Conservation (phyloP, 495 filamentous ascomycete genomes). For the Annulohypoxylon moriforme region DNA sequence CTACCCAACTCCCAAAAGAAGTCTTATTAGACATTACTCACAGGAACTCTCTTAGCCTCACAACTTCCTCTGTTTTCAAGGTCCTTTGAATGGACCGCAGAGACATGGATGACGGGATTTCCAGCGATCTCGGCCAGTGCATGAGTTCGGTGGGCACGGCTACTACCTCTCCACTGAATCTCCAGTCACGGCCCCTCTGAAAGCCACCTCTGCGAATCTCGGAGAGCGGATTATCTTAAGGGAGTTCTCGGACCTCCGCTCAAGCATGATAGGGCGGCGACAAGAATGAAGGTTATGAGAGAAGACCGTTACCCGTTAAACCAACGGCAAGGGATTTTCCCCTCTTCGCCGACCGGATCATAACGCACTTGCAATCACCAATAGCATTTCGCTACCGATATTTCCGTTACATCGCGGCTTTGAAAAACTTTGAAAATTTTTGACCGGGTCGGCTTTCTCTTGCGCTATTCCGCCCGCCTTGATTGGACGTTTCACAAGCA, state of each 20-base stretch:
- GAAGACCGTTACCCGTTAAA: slow-evolving; percentile 3
- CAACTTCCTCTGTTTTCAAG: background rate
- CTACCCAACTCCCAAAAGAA: background rate
- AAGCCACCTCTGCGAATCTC: slow-evolving; percentile 24
- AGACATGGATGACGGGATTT: slow-evolving; percentile 11
- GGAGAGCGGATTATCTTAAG: slow-evolving; percentile 16
- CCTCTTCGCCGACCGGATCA: slow-evolving; percentile 16
- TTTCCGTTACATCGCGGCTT: slow-evolving; percentile 37
- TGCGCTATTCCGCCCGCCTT: slow-evolving; percentile 15
- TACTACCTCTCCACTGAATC: background rate
- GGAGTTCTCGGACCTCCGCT: slow-evolving; percentile 1
- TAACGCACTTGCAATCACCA: slow-evolving; percentile 22
- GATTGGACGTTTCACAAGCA: slow-evolving; percentile 18
- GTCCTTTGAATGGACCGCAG: background rate
- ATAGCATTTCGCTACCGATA: slow-evolving; percentile 28
- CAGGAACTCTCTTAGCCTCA: background rate
- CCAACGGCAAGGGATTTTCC: slow-evolving; percentile 10
- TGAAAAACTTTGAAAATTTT: slow-evolving; percentile 34
- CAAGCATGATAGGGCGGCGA: background rate
- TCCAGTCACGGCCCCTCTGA: slow-evolving; percentile 4
- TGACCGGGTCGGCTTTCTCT: slow-evolving; percentile 17
- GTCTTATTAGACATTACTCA: background rate
- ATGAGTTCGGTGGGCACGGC: background rate
- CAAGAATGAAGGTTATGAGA: slow-evolving; percentile 5
- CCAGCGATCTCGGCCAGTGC: slow-evolving; percentile 29